Conservation (phyloP, 257 asterid species). For the Sherardia arvensis region DNA sequence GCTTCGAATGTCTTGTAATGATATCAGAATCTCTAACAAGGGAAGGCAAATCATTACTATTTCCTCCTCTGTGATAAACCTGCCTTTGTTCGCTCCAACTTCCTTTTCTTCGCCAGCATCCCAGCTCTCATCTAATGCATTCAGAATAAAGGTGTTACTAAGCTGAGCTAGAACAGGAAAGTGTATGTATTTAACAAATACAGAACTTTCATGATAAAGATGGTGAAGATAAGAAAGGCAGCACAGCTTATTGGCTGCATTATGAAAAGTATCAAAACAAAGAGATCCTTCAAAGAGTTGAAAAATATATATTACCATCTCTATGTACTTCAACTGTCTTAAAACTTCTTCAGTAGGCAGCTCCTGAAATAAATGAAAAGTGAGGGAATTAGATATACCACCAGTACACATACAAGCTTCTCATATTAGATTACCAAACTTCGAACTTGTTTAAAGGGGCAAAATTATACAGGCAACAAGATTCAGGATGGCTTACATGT, state of each 20-base stretch:
- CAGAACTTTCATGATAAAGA: neutral
- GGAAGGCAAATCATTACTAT: conserved; percentile 2
- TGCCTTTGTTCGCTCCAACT: conserved; percentile 26
- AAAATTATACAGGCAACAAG: neutral
- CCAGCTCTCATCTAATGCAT: conserved; percentile 49
- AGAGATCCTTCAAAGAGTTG: too few species aligned
- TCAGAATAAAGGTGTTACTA: conserved; percentile 2
- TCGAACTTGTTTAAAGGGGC: neutral
- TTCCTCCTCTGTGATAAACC: neutral
- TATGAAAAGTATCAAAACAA: neutral
- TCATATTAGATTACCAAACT: neutral
- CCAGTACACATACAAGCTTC: neutral
- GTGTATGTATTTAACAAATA: too few species aligned
- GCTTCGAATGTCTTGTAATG: too few species aligned
- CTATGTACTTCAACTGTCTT: conserved; percentile 72
- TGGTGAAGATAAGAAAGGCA: too few species aligned
- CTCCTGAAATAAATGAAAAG: conserved; percentile 50
- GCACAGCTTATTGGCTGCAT: neutral
- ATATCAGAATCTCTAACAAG: neutral
- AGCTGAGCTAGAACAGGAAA: neutral
- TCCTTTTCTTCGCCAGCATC: conserved; percentile 59
- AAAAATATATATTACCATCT: conserved; percentile 53
- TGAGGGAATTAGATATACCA: neutral
- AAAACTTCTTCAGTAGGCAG: conserved; percentile 64
- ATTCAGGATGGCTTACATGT: neutral